These are phyloP conservation scores for Pezicula radicicola DNA, from an alignment of 2,329 filamentous ascomycete species.

Conservation along the genomic window DNA sequence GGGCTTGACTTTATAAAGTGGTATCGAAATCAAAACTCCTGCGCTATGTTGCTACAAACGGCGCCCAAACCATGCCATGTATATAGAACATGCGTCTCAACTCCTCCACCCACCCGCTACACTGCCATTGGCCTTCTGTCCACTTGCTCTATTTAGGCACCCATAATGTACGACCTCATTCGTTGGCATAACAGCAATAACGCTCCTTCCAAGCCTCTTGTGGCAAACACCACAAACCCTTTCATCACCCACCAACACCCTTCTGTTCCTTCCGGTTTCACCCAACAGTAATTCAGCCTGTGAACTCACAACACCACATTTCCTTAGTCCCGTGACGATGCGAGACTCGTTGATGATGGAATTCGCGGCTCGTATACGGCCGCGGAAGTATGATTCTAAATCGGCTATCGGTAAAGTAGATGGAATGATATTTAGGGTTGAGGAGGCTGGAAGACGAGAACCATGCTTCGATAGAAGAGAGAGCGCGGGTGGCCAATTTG, in stretches of 20 bases:
- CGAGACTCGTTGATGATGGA: constrained; percentile 76
- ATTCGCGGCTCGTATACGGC: constrained; percentile 83
- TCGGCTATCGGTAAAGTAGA: constrained; percentile 73
- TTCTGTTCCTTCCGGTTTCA: constrained; percentile 58
- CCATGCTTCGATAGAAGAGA: constrained; percentile 89
- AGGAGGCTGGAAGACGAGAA: constrained; percentile 82
- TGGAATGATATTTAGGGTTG: constrained; percentile 83
- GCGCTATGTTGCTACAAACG: constrained; percentile 20
- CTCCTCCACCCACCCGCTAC: constrained; percentile 14
- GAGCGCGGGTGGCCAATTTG: constrained; percentile 76
- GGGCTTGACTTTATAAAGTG: not conserved
- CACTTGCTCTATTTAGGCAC: constrained; percentile 56
- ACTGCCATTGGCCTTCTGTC: constrained; percentile 19
- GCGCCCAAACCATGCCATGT: constrained; percentile 3
- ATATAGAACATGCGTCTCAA: constrained; percentile 6
- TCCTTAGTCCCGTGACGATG: constrained; percentile 73
- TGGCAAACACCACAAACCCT: constrained; percentile 89
- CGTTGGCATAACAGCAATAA: constrained; percentile 86
- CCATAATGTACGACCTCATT: constrained; percentile 80
- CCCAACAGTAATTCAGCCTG: constrained; percentile 75
- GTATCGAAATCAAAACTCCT: constrained; percentile 3
- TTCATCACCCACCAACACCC: constrained; percentile 84
- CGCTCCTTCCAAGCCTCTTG: constrained; percentile 87
- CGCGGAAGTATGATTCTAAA: constrained; percentile 87
- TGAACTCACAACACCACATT: constrained; percentile 74